Conservation (phyloP, 2,329 filamentous ascomycete genomes). For the Trichoderma atrobrunneum region DNA sequence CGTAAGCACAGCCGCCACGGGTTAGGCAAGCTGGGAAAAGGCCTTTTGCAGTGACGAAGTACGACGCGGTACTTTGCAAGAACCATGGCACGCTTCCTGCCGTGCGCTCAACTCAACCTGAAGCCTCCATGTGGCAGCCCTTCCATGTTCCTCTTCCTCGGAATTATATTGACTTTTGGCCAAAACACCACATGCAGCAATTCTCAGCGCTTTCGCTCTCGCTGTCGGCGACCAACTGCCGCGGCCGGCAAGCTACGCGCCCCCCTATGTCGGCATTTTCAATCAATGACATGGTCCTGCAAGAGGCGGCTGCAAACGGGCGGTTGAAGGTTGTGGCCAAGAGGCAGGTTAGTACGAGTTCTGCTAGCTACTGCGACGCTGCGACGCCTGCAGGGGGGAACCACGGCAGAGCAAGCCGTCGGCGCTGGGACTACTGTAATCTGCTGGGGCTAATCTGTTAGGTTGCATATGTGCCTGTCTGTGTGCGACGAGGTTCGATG, state of each 20-base stretch:
- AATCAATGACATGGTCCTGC: not conserved
- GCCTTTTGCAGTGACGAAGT: not conserved
- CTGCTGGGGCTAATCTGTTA: not conserved
- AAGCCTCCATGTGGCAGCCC: not conserved
- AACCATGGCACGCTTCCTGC: not conserved
- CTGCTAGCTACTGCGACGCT: not conserved
- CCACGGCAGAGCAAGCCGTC: not conserved
- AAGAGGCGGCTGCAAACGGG: not conserved
- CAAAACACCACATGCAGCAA: not conserved
- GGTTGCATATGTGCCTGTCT: not conserved
- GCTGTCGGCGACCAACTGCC: not conserved
- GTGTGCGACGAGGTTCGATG: not conserved
- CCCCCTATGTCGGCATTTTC: not conserved
- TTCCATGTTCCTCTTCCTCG: not conserved
- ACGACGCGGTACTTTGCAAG: not conserved
- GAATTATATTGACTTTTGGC: not conserved
- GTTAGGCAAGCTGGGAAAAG: no score
- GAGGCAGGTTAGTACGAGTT: not conserved
- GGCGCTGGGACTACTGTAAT: not conserved
- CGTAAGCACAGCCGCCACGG: not conserved
- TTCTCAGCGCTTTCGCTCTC: not conserved
- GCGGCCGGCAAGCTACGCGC: not conserved
- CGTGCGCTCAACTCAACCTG: not conserved
- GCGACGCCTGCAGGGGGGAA: constrained; percentile 10
- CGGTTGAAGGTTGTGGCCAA: not conserved